These are phyloP conservation scores for Ganoderma meredithae DNA, from an alignment of 1,284 basidiomycete genomes.

Conservation along the genomic window DNA sequence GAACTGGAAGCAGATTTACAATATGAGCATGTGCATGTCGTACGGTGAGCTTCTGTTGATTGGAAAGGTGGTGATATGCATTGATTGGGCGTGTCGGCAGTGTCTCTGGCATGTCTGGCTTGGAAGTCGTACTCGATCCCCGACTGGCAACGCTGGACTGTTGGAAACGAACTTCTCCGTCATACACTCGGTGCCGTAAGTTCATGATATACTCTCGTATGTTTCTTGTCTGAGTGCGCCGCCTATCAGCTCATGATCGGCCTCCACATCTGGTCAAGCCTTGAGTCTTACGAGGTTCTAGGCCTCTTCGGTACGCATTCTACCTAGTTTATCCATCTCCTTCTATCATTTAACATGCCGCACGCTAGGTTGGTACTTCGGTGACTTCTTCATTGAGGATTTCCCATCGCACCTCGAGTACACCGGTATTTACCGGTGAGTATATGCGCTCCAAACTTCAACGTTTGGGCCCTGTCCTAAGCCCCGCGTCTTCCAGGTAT, in stretches of 20 bases:
- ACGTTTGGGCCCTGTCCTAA: neutral
- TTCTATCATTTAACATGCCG: neutral
- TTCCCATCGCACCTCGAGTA: slow-evolving; percentile 93
- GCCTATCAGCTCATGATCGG: slow-evolving; percentile 77
- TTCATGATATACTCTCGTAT: slow-evolving; percentile 25
- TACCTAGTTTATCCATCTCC: neutral
- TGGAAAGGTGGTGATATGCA: neutral
- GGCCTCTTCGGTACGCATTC: slow-evolving; percentile 81
- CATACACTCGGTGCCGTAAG: slow-evolving; percentile 87
- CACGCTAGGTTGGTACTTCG: slow-evolving; percentile 89
- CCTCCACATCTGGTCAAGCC: slow-evolving; percentile 91
- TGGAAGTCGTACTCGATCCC: slow-evolving; percentile 90
- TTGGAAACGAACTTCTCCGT: slow-evolving; percentile 88
- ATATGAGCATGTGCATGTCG: slow-evolving; percentile 93
- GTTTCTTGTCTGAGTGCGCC: neutral
- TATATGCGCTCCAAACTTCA: slow-evolving; percentile 8
- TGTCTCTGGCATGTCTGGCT: slow-evolving; percentile 86
- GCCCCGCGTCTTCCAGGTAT: slow-evolving; percentile 55
- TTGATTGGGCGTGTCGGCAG: slow-evolving; percentile 4
- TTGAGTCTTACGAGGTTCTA: slow-evolving; percentile 91
- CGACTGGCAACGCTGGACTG: slow-evolving; percentile 73
- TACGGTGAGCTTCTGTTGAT: slow-evolving; percentile 65
- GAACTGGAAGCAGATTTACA: slow-evolving; percentile 96
- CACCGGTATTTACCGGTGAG: slow-evolving; percentile 92
- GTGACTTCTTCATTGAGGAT: slow-evolving; percentile 97